Base-by-base conservation (phyloP, 2,329 filamentous ascomycete species). In the Talaromyces amestolkiae region DNA sequence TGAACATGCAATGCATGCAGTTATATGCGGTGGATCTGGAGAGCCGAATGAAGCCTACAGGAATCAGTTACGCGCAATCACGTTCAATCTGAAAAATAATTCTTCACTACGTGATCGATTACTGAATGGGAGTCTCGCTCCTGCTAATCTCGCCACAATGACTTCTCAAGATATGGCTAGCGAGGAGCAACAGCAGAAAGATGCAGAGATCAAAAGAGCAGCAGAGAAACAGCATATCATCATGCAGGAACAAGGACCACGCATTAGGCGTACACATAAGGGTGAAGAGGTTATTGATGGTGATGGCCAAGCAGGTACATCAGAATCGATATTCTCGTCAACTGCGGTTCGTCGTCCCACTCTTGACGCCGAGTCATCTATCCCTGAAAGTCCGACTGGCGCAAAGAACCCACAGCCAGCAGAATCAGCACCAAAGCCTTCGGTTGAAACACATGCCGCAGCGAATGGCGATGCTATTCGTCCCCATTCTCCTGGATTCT, bases 1-100 rank as follows among this genome's bases (percentile, higher is more conserved):
- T 67, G 93, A 97, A 80, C 87, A 92, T 71, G 83, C 86, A 67
- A 79, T 88, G 66, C 84, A 85, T 74, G 79, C 83, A 70, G 83
- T 83, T 71, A 81, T 82, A 67, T 83, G 79, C 66, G 80, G 78
- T 65, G 76, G 76, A 63, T 70, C 82, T 65, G 86, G 83, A 43
- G 83, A 85, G 60, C 82, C 85, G 5, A 83, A 81, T 70, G 77
- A 82, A 67, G 77, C 81, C 39, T 90, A 89, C 79, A 82, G 80
- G 69, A 75, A 78, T 63, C 86, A 97, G 77, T 85, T 93, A 71
- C 88, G 92, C 68, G 87, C 89, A 53, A 86, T 99, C 70, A 82
- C 88, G 58, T 91, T 91, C 79, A 98, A 98, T 79, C 83, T 97
- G 67, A 97, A 96, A 84, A 89, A 89, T 74, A 99, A 99, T 76